These are phyloP conservation scores for Naganishia antarctica DNA, from an alignment of 768 basidiomycete genomes.

Conservation along the genomic window DNA sequence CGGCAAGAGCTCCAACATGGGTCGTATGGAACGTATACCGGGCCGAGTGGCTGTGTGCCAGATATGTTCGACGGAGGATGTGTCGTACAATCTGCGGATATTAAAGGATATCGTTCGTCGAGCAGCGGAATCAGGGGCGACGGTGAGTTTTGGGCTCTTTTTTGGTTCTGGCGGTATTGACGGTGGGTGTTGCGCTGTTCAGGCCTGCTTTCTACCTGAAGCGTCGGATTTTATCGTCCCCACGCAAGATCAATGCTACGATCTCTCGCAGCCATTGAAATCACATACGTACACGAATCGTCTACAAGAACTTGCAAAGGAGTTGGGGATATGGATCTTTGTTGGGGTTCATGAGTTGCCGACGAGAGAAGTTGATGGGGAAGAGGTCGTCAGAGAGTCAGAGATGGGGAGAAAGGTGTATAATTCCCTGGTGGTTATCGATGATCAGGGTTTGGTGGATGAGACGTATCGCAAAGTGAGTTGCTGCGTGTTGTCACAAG, in stretches of 20 bases:
- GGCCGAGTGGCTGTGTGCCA: constrained; percentile 31
- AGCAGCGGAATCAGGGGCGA: constrained; percentile 36
- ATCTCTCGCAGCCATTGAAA: constrained; percentile 36
- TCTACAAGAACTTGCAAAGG: constrained; percentile 38
- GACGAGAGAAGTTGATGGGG: constrained; percentile 9
- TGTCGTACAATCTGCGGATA: constrained; percentile 37
- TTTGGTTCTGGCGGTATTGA: neutral
- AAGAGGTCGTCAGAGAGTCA: constrained; percentile 31
- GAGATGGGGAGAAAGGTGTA: constrained; percentile 33
- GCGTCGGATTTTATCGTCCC: constrained; percentile 42
- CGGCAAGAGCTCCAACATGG: neutral
- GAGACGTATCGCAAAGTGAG: constrained; percentile 41
- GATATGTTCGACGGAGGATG: constrained; percentile 37
- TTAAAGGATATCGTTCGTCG: constrained; percentile 31
- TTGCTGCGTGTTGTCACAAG: neutral
- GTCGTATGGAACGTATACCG: neutral
- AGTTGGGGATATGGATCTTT: constrained; percentile 37
- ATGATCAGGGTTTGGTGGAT: constrained; percentile 30
- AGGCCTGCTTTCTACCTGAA: constrained; percentile 47
- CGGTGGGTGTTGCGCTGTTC: neutral
- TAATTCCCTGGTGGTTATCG: constrained; percentile 43
- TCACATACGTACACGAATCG: constrained; percentile 38
- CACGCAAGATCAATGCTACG: constrained; percentile 33
- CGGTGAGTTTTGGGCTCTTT: constrained; percentile 30
- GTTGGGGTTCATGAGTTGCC: constrained; percentile 45